These are phyloP conservation scores for Aristolochia fimbriata DNA, from an alignment of 164 flowering plant species.

Conservation along the genomic window DNA sequence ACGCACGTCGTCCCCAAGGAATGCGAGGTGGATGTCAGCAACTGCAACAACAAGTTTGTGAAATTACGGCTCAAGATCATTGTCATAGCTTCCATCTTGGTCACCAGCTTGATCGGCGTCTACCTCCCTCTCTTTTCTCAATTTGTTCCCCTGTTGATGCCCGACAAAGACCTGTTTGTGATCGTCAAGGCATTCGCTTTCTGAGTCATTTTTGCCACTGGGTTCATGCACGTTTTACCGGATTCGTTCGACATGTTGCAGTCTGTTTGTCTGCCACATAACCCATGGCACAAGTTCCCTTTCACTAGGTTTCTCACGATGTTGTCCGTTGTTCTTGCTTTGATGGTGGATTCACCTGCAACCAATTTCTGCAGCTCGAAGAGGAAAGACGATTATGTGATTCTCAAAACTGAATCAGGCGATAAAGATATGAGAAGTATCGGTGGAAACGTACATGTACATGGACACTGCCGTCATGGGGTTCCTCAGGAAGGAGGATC, in stretches of 20 bases:
- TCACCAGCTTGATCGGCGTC: not conserved
- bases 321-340: conserved; percentile 20
- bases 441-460: conserved; percentile 8
- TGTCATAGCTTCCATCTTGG: not conserved
- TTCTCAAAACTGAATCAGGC: not conserved
- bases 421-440: not conserved
- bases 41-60: not conserved
- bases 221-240: conserved; percentile 26
- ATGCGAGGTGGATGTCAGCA: not conserved
- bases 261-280: conserved; percentile 14
- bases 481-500: not conserved
- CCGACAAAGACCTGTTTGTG: conserved; percentile 10
- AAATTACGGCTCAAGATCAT: not conserved
- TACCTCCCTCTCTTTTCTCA: conserved; percentile 3
- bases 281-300: conserved; percentile 26
- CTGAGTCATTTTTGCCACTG: conserved; percentile 18
- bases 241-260: conserved; percentile 20
- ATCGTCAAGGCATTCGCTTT: conserved; percentile 1
- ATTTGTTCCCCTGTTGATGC: conserved; percentile 13
- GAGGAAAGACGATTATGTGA: not conserved
- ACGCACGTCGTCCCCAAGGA: too few relatives aligned
- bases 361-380: conserved; percentile 13
- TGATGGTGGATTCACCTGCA: conserved; percentile 26
- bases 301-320: conserved; percentile 21
- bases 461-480: not conserved